These are phyloP conservation scores for Vaccinium myrtillus DNA, from an alignment of 148 eudicot genomes.

Conservation along the genomic window DNA sequence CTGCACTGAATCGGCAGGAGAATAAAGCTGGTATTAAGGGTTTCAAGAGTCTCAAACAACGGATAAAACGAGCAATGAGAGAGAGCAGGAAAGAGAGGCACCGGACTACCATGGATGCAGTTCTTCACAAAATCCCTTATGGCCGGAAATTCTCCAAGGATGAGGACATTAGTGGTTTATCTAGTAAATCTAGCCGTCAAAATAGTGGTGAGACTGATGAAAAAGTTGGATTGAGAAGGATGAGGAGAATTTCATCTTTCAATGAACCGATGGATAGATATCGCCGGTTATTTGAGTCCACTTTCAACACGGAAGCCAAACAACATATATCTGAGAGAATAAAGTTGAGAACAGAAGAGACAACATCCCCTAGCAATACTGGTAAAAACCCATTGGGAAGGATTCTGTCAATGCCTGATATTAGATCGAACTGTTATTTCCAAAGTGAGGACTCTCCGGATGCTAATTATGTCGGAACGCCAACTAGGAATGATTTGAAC, in stretches of 20 bases:
- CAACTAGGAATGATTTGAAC: conserved; percentile 16
- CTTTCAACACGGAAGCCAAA: conserved; percentile 27
- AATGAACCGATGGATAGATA: conserved; percentile 58
- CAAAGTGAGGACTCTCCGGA: conserved; percentile 25
- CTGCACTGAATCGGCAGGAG: conserved; percentile 13
- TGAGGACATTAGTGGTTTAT: conserved; percentile 1
- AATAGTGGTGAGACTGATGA: conserved; percentile 7
- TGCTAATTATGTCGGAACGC: background rate
- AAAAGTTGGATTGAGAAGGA: conserved; percentile 13
- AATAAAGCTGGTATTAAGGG: conserved; percentile 26
- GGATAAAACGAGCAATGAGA: conserved; percentile 55
- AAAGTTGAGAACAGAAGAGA: conserved; percentile 33
- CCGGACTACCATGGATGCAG: conserved; percentile 72
- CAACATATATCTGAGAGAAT: conserved; percentile 20
- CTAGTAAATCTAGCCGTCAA: conserved; percentile 10
- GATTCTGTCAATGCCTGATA: conserved; percentile 73
- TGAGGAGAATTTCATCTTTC: conserved; percentile 46
- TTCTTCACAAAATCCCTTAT: conserved; percentile 73
- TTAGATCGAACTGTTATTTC: conserved; percentile 30
- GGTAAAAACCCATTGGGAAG: conserved; percentile 35
- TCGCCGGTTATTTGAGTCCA: conserved; percentile 41
- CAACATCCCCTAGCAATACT: conserved; percentile 12
- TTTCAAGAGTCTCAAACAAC: conserved; percentile 59
- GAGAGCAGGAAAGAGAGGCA: conserved; percentile 71
- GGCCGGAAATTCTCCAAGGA: conserved; percentile 46